These are phyloP conservation scores for Rhexocercosporidium sp. DNA, from an alignment of 2,329 filamentous ascomycete species.

Conservation along the genomic window DNA sequence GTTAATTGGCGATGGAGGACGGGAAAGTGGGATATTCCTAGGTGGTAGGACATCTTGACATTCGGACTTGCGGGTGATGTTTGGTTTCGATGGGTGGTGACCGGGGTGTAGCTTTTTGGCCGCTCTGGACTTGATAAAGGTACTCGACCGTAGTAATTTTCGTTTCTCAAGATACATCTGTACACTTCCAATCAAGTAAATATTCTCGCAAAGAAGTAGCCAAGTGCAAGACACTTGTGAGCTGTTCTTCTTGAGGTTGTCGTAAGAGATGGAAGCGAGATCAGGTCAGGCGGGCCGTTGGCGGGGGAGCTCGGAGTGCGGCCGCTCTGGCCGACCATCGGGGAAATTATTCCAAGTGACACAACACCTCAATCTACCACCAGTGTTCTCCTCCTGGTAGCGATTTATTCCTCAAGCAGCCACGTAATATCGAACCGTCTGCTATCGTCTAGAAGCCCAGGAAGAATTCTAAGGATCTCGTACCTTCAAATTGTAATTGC, in stretches of 20 bases:
- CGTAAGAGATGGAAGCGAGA: not conserved
- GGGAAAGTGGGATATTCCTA: conserved; percentile 36
- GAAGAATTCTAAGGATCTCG: no score
- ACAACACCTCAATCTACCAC: not conserved
- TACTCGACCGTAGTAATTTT: not conserved
- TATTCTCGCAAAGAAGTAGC: not conserved
- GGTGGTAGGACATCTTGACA: conserved; percentile 30
- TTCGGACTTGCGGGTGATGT: not conserved
- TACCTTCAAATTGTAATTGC: not conserved
- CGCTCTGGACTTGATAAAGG: not conserved
- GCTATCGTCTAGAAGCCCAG: no score
- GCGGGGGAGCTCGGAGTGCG: conserved; percentile 1
- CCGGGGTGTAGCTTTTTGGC: not conserved
- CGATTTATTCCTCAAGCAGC: no score
- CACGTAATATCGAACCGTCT: no score
- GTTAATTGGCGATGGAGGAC: conserved; percentile 37
- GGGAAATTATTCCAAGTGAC: conserved; percentile 5
- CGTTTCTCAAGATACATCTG: not conserved
- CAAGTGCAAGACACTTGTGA: conserved; percentile 9
- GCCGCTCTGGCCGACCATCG: not conserved
- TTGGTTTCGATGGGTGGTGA: not conserved
- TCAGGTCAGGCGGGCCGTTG: not conserved
- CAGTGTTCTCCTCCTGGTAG: not conserved
- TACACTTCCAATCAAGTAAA: not conserved
- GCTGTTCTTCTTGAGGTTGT: conserved; percentile 4